Evolutionary conservation across 78 protist genomes (phyloP).

Genomic region (Dictyostelium citrinum): DNA sequence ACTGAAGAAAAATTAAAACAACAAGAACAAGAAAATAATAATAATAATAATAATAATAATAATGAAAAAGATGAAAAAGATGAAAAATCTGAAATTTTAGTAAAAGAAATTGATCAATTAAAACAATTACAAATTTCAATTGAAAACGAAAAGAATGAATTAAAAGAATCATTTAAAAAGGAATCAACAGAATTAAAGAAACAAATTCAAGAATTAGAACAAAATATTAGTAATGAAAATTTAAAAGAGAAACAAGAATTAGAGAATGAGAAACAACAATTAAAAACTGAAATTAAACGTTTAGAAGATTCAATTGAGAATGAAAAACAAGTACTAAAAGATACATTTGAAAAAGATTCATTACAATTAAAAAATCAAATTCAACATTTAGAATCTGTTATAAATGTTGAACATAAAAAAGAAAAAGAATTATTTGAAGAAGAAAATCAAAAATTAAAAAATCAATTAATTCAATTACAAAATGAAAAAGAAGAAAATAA

Average conservation of each 20-base stretch:
- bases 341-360: background rate
- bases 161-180: background rate
- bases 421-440: background rate
- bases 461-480: background rate
- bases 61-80: background rate
- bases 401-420: background rate
- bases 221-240: background rate
- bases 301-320: background rate
- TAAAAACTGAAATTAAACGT: background rate
- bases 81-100: background rate
- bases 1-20: background rate
- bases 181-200: background rate
- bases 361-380: background rate
- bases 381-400: background rate
- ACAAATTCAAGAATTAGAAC: background rate
- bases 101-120: background rate
- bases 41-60: background rate
- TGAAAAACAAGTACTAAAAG: background rate
- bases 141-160: background rate
- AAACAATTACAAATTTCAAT: background rate
- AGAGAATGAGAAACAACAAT: background rate
- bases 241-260: background rate
- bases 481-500: background rate
- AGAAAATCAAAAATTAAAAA: no score
- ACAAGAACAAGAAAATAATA: background rate